These are phyloP conservation scores for Drechmeria coniospora DNA, from an alignment of 2,329 filamentous ascomycete species.

Conservation along the genomic window DNA sequence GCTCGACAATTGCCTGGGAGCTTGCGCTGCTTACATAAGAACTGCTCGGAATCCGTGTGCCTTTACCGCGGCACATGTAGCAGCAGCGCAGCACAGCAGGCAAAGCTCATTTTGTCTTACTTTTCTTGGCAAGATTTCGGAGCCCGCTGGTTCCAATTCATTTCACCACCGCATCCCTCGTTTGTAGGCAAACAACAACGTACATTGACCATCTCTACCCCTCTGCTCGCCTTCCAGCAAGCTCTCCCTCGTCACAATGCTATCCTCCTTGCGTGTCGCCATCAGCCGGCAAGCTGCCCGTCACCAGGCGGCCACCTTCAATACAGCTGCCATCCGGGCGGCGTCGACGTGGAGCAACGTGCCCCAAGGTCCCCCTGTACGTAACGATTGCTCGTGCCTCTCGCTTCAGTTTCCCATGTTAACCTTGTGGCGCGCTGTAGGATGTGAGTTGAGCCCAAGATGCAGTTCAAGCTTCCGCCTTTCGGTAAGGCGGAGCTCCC, in stretches of 20 bases:
- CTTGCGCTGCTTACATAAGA: no score
- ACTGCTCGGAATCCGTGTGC: no score
- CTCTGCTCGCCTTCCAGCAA: background rate
- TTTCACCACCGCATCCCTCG: no score
- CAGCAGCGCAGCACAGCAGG: no score
- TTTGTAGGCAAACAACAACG: no score
- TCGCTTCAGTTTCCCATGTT: conserved; percentile 3
- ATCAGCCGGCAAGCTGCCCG: conserved; percentile 29
- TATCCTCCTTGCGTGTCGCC: conserved; percentile 38
- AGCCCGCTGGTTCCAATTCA: no score
- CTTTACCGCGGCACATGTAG: no score
- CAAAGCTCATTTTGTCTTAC: no score
- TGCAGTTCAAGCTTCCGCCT: background rate
- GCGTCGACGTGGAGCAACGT: conserved; percentile 84
- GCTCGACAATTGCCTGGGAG: no score
- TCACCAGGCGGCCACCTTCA: conserved; percentile 22
- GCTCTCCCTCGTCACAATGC: conserved; percentile 23
- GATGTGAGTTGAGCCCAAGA: conserved; percentile 6
- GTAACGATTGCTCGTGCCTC: conserved; percentile 21
- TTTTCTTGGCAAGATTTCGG: no score
- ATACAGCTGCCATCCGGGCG: conserved; percentile 30
- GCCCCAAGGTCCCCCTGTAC: conserved; percentile 83
- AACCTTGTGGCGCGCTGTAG: conserved; percentile 2
- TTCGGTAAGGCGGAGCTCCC: background rate
- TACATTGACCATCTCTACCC: conserved; percentile 3